These are phyloP conservation scores for Aspergillus thermomutatus DNA, from an alignment of 2,329 filamentous ascomycete species.

Conservation along the genomic window DNA sequence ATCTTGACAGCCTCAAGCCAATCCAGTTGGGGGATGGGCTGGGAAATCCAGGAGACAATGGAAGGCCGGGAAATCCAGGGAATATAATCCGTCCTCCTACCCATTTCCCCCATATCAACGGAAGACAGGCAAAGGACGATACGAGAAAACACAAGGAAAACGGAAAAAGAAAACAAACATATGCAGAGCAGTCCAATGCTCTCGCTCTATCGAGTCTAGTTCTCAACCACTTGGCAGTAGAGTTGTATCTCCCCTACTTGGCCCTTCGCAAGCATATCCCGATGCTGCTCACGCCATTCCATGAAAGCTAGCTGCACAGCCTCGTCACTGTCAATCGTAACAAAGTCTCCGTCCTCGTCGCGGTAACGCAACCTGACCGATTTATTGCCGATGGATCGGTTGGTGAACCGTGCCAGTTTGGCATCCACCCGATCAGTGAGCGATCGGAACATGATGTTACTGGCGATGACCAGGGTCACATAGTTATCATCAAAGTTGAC, in stretches of 20 bases:
- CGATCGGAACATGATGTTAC: conserved; percentile 91
- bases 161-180: conserved; percentile 8
- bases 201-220: conserved; percentile 14
- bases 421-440: conserved; percentile 94
- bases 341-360: conserved; percentile 88
- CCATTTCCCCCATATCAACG: background rate
- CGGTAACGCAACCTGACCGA: conserved; percentile 84
- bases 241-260: conserved; percentile 87
- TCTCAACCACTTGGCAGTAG: conserved; percentile 63
- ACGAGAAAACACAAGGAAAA: conserved; percentile 9
- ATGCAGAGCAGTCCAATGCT: background rate
- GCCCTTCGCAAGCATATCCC: conserved; percentile 58
- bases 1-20: conserved; percentile 26
- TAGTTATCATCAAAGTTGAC: conserved; percentile 91
- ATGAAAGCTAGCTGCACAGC: conserved; percentile 95
- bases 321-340: conserved; percentile 92
- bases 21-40: conserved; percentile 27
- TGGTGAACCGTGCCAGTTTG: conserved; percentile 83
- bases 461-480: conserved; percentile 91
- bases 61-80: conserved; percentile 20
- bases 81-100: conserved; percentile 13
- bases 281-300: conserved; percentile 80
- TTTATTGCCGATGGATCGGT: conserved; percentile 75
- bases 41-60: conserved; percentile 25
- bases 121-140: background rate